Conservation (phyloP, 2,329 filamentous ascomycete species). For the Epichloe coenophiala region DNA sequence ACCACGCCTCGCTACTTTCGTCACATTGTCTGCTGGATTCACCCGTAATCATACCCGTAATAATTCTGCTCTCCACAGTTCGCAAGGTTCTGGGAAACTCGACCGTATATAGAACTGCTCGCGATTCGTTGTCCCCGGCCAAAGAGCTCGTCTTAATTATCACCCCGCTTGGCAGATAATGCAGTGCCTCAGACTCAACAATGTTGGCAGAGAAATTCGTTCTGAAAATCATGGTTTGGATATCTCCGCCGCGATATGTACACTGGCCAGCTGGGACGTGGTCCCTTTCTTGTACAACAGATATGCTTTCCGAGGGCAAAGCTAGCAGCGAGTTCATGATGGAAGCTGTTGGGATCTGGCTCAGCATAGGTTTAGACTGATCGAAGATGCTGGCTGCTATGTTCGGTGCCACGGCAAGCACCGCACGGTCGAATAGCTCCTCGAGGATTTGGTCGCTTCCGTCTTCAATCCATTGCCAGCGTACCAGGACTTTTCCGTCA, state of each 20-base stretch:
- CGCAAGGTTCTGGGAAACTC: slow-evolving; percentile 40
- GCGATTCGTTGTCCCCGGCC: slow-evolving; percentile 19
- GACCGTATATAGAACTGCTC: slow-evolving; percentile 29
- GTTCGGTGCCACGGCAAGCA: slow-evolving; percentile 42
- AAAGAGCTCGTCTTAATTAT: slow-evolving; percentile 40
- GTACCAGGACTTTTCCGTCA: slow-evolving; percentile 14
- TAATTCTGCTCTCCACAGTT: slow-evolving; percentile 30
- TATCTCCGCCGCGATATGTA: slow-evolving; percentile 15
- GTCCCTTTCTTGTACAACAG: slow-evolving; percentile 2
- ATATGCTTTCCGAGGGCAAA: slow-evolving; percentile 4
- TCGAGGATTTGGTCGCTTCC: slow-evolving; percentile 8
- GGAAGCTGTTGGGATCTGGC: slow-evolving; percentile 30
- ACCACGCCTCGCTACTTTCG: slow-evolving; percentile 23
- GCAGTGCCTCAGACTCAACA: slow-evolving; percentile 35
- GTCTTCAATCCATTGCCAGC: slow-evolving; percentile 18
- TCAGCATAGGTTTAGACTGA: slow-evolving; percentile 24
- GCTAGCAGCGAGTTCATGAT: slow-evolving; percentile 34
- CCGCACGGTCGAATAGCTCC: slow-evolving; percentile 34
- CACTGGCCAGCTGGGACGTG: slow-evolving; percentile 8
- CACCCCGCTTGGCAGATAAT: slow-evolving; percentile 35
- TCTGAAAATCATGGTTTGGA: slow-evolving; percentile 22
- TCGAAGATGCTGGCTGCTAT: slow-evolving; percentile 34
- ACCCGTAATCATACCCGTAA: slow-evolving; percentile 28
- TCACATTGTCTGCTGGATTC: neutral
- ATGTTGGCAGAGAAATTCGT: slow-evolving; percentile 18